These are phyloP conservation scores for Trichothecium sympodiale DNA, from an alignment of 2,329 filamentous ascomycete genomes.

Conservation along the genomic window DNA sequence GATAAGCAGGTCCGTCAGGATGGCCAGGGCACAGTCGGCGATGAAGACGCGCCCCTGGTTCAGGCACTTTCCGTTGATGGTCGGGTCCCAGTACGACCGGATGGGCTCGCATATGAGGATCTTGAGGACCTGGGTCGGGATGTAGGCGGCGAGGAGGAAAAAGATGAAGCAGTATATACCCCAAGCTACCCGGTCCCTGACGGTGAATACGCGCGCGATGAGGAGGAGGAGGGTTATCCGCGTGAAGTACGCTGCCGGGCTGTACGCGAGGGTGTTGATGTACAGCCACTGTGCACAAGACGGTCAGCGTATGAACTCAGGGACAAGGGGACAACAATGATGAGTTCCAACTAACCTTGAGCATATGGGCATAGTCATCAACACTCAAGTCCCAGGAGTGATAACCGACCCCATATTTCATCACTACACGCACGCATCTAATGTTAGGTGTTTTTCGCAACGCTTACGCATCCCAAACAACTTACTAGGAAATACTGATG, in stretches of 20 bases:
- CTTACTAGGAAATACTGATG: too few relatives aligned
- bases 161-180: slow-evolving; percentile 17
- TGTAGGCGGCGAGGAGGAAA: slow-evolving; percentile 13
- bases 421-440: slow-evolving; percentile 8
- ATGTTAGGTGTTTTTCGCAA: too few relatives aligned
- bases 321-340: background rate
- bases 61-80: slow-evolving; percentile 14
- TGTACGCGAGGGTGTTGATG: slow-evolving; percentile 16
- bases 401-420: slow-evolving; percentile 11
- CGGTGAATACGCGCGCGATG: slow-evolving; percentile 18
- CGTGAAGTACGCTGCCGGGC: slow-evolving; percentile 16
- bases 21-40: slow-evolving; percentile 18
- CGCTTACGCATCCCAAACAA: too few relatives aligned
- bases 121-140: slow-evolving; percentile 16
- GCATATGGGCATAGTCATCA: slow-evolving; percentile 8
- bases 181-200: slow-evolving; percentile 11
- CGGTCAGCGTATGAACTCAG: slow-evolving; percentile 8
- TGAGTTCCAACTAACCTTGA: slow-evolving; percentile 9
- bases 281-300: slow-evolving; percentile 19
- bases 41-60: slow-evolving; percentile 20
- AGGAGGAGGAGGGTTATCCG: slow-evolving; percentile 21
- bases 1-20: slow-evolving; percentile 21
- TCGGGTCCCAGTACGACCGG: slow-evolving; percentile 12
- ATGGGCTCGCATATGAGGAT: slow-evolving; percentile 14
- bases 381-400: slow-evolving; percentile 13